Percentiles rank a stretch among this genome's conserved stretches.
phyloP scores from a whole-genome alignment of 2,329 filamentous ascomycete species.

The Leptosphaerulina australis region DNA sequence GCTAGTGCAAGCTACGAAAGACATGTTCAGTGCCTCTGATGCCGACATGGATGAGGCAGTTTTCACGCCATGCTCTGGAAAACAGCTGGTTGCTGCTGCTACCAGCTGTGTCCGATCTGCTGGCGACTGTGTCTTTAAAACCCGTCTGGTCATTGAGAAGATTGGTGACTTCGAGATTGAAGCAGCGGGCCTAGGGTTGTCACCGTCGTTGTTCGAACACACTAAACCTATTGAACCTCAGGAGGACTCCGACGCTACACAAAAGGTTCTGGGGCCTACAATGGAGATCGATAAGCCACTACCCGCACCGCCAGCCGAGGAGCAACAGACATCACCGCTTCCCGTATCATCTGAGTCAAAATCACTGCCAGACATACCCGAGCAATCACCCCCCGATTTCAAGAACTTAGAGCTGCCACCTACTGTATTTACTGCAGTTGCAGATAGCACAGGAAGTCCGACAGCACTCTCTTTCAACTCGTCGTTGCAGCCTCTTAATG shows the following conservation, averaged over 20 bases:
- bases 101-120: conserved; percentile 88
- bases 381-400: conserved; percentile 45
- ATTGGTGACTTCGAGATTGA: conserved; percentile 88
- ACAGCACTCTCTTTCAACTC: conserved; percentile 51
- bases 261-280: conserved; percentile 22
- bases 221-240: conserved; percentile 11
- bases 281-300: conserved; percentile 47
- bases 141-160: conserved; percentile 81
- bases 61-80: conserved; percentile 80
- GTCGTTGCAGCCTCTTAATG: conserved; percentile 48
- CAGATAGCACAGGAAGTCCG: conserved; percentile 35
- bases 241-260: conserved; percentile 18
- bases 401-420: conserved; percentile 34
- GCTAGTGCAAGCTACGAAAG: conserved; percentile 78
- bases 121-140: conserved; percentile 88
- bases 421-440: conserved; percentile 26
- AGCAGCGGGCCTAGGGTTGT: conserved; percentile 51
- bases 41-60: conserved; percentile 74
- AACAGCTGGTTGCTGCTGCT: conserved; percentile 74
- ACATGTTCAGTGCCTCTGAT: conserved; percentile 74
- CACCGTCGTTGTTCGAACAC: conserved; percentile 44
- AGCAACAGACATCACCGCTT: conserved; percentile 49
- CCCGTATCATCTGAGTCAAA: conserved; percentile 64
- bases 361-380: conserved; percentile 69
- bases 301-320: conserved; percentile 45